These are phyloP conservation scores for Boletus tomentosulus DNA, from an alignment of 768 basidiomycete species.

Conservation along the genomic window DNA sequence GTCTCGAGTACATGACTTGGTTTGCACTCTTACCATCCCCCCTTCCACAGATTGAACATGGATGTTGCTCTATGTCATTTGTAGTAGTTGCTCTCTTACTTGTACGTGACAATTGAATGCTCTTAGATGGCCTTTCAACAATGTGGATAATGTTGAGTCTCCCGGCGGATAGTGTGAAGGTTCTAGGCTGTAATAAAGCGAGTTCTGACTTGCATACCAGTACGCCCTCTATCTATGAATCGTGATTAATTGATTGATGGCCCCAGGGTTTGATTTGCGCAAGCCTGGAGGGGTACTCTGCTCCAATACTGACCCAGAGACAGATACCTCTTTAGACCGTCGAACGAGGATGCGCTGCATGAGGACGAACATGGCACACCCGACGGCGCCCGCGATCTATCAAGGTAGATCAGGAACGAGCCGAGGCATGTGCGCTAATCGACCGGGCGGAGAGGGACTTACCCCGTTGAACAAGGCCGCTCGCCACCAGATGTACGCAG, in stretches of 20 bases:
- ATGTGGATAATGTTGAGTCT: background rate
- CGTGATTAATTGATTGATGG: background rate
- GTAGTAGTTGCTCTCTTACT: constrained; percentile 4
- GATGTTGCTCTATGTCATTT: background rate
- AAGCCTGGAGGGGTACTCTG: background rate
- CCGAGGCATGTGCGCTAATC: background rate
- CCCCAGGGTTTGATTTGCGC: too few relatives aligned
- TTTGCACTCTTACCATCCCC: background rate
- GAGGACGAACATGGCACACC: constrained; percentile 22
- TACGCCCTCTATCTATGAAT: background rate
- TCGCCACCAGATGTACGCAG: constrained; percentile 54
- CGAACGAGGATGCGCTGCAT: constrained; percentile 24
- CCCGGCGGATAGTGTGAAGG: too few relatives aligned
- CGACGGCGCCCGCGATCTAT: constrained; percentile 23
- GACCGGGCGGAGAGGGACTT: background rate
- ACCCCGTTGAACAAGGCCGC: constrained; percentile 52
- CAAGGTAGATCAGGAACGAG: background rate
- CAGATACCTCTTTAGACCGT: background rate
- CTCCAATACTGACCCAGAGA: background rate
- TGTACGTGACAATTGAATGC: constrained; percentile 5
- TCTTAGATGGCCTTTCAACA: constrained; percentile 2
- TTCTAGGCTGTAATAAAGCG: too few relatives aligned
- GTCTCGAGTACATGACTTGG: background rate
- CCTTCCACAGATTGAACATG: background rate
- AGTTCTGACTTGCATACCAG: too few relatives aligned